Percentiles rank a stretch among this genome's conserved stretches.
Conservation (phyloP, 2,329 filamentous ascomycete genomes). For the Talaromyces verruculosus region DNA sequence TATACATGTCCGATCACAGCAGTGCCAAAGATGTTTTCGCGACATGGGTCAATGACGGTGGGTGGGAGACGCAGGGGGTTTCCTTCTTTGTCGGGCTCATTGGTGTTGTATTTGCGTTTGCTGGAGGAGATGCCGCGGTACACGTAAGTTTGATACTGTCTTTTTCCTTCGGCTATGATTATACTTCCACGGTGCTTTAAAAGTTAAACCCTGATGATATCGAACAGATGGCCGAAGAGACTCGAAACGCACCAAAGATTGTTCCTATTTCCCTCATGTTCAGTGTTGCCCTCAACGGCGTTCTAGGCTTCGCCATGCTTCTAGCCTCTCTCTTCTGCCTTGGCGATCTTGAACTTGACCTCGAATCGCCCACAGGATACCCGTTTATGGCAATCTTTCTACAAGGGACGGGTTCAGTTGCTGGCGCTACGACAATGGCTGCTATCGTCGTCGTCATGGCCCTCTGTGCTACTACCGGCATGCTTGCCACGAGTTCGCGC, state of each 20-base stretch:
- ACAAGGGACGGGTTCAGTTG: conserved; percentile 34
- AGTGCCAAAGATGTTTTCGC: conserved; percentile 20
- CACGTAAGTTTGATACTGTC: conserved; percentile 25
- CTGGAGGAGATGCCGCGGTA: conserved; percentile 26
- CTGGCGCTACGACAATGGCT: conserved; percentile 30
- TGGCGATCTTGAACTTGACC: conserved; percentile 48
- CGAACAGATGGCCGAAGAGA: conserved; percentile 41
- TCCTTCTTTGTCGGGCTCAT: conserved; percentile 13
- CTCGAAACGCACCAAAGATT: conserved; percentile 49
- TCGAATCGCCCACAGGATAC: conserved; percentile 51
- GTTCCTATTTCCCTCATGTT: conserved; percentile 55
- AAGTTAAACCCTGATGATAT: neutral
- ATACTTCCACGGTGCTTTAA: neutral
- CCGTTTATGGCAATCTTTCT: conserved; percentile 61
- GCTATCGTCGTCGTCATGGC: conserved; percentile 28
- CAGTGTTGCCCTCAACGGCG: conserved; percentile 52
- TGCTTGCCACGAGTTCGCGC: conserved; percentile 26
- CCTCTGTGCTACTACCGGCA: conserved; percentile 30
- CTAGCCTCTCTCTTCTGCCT: conserved; percentile 57
- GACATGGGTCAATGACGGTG: conserved; percentile 12
- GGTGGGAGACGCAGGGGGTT: conserved; percentile 10
- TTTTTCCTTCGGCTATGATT: neutral
- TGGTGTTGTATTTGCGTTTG: neutral
- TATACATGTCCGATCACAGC: conserved; percentile 13
- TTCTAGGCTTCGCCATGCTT: conserved; percentile 56